A percentile compares a stretch with the other conserved stretches of the same genome.
phyloP scores from a whole-genome alignment of 2,329 filamentous ascomycete species.

The Microsporum audouinii region DNA sequence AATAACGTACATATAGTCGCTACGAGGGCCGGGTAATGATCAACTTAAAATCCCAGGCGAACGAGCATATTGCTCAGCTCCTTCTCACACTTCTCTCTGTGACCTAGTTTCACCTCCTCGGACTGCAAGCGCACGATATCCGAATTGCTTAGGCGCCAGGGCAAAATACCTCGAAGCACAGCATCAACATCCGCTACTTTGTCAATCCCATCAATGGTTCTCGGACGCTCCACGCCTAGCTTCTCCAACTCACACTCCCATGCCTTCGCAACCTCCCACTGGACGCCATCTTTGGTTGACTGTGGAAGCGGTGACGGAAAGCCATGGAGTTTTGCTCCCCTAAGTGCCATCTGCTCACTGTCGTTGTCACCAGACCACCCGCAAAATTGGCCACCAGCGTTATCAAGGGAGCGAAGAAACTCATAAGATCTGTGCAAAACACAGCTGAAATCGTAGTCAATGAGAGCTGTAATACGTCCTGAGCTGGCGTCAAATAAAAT shows the following conservation, averaged over 20 bases:
- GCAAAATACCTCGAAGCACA: constrained; percentile 14
- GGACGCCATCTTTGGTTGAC: constrained; percentile 13
- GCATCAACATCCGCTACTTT: constrained; percentile 19
- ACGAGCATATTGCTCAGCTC: too few species aligned
- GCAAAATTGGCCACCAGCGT: constrained; percentile 17
- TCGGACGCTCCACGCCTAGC: constrained; percentile 15
- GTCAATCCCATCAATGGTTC: constrained; percentile 18
- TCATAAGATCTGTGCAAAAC: constrained; percentile 19
- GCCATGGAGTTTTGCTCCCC: constrained; percentile 19
- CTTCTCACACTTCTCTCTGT: too few species aligned
- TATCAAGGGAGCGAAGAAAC: constrained; percentile 19
- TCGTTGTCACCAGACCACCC: constrained; percentile 17
- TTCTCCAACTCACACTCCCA: constrained; percentile 19
- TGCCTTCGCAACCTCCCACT: constrained; percentile 17
- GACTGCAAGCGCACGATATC: too few species aligned
- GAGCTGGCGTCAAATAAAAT: constrained; percentile 5
- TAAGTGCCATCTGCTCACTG: constrained; percentile 15
- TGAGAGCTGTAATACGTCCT: constrained; percentile 7
- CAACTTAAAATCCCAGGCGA: too few species aligned
- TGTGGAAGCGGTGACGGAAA: constrained; percentile 17
- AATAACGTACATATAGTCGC: too few species aligned
- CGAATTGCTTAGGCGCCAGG: constrained; percentile 3
- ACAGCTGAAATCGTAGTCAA: constrained; percentile 21
- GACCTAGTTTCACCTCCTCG: too few species aligned
- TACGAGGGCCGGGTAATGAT: too few species aligned